phyloP scores from a whole-genome alignment of 306 rosid genomes.

The Macrotyloma uniflorum region DNA sequence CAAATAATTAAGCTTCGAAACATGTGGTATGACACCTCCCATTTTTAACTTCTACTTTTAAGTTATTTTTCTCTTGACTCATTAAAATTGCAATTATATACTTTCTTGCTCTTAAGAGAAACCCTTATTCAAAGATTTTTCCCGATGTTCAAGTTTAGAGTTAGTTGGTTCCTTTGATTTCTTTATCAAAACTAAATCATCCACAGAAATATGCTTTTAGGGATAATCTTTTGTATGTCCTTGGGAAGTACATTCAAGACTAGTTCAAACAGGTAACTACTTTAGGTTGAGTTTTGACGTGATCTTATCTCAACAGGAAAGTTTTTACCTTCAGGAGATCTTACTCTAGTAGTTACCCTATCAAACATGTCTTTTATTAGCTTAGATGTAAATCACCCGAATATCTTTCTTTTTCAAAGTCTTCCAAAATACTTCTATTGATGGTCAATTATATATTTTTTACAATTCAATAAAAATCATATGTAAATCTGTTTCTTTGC shows the following conservation, averaged over 20 bases:
- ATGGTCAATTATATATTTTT: background rate
- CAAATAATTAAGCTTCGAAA: too few species aligned
- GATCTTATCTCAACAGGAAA: background rate
- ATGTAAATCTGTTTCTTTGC: background rate
- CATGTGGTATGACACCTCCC: background rate
- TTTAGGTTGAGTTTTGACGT: background rate
- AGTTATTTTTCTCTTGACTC: background rate
- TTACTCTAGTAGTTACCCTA: background rate
- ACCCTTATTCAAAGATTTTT: background rate
- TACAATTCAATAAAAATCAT: background rate
- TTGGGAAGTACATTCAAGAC: background rate
- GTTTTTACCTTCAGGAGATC: background rate
- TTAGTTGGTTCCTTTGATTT: background rate
- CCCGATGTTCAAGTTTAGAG: background rate
- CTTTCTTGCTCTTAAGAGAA: background rate
- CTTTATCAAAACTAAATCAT: background rate
- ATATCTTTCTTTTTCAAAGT: background rate
- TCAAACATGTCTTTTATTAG: background rate
- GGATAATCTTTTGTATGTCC: background rate
- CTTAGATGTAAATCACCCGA: background rate
- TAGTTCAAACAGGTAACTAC: background rate
- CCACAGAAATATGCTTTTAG: background rate
- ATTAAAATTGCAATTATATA: background rate
- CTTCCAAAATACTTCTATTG: background rate
- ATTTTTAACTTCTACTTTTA: background rate